These are phyloP conservation scores for Aethionema arabicum DNA, from an alignment of 345 rosid species.

Conservation along the genomic window DNA sequence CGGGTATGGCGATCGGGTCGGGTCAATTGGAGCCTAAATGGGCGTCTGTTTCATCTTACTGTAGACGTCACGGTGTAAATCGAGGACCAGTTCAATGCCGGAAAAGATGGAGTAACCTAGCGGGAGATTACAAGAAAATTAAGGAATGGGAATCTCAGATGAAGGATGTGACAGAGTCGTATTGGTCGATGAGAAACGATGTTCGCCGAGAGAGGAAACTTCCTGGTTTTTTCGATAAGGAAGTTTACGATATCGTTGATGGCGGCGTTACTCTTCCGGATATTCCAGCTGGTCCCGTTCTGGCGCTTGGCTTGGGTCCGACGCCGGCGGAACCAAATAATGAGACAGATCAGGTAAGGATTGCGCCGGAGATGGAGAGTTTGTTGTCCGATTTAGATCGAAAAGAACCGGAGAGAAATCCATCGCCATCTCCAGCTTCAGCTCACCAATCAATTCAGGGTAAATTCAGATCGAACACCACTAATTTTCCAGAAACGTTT, in stretches of 20 bases:
- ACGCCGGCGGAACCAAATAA: slow-evolving; percentile 26
- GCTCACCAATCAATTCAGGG: slow-evolving; percentile 46
- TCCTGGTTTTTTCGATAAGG: slow-evolving; percentile 94
- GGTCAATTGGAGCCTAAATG: slow-evolving; percentile 87
- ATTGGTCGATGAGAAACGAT: slow-evolving; percentile 95
- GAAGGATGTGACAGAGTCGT: slow-evolving; percentile 77
- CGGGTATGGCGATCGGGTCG: slow-evolving; percentile 65
- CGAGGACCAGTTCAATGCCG: slow-evolving; percentile 99
- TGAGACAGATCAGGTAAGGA: slow-evolving; percentile 45
- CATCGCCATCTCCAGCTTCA: slow-evolving; percentile 47
- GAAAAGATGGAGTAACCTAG: slow-evolving; percentile 92
- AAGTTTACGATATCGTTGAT: slow-evolving; percentile 83
- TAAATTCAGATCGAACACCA: slow-evolving; percentile 2
- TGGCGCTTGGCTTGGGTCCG: slow-evolving; percentile 49
- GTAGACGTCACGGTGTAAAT: slow-evolving; percentile 84
- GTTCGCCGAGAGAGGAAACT: slow-evolving; percentile 75
- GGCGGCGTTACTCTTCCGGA: slow-evolving; percentile 42
- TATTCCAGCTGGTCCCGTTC: slow-evolving; percentile 23
- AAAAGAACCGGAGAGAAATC: slow-evolving; percentile 53
- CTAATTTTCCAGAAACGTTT: neutral
- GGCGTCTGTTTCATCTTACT: slow-evolving; percentile 91
- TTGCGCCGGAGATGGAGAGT: slow-evolving; percentile 65
- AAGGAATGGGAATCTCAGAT: slow-evolving; percentile 83
- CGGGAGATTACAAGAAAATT: slow-evolving; percentile 97
- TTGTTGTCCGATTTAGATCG: slow-evolving; percentile 70